Base-by-base conservation (phyloP, 2,329 filamentous ascomycete genomes). In the Piedraia hortae region DNA sequence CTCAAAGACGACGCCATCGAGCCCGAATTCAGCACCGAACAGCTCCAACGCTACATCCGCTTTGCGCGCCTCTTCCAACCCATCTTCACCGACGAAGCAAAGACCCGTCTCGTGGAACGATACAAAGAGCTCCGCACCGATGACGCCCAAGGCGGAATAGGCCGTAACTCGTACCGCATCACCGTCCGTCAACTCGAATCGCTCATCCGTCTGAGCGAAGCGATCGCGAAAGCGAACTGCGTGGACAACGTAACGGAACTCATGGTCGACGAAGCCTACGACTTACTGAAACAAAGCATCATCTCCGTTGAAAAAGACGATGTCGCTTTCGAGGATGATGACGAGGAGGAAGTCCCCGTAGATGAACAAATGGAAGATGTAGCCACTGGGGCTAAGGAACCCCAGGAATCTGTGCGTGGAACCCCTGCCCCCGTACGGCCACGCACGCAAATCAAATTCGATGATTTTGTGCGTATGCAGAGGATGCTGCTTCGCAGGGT, bases 281-380 rank as follows among this genome's bases (percentile, higher is more conserved):
- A 85, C 35, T 59, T 97, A 6, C 61, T 97, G 7, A 59, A 78
- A 18, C 80, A 91, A 47, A 85, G 73, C 45, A 97, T 97, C 43
- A 91, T 97, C 37, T 85, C 73, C 2, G 85, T 97, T 12, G 85
- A 97, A 47, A 85, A 93, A 39, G 85, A 97, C 36, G 85, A 97
- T 36, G 67, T 97, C 9, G 82, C 93, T 39, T 69, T 97, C 28
- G 77, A 90, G 23, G 78, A 80, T 3, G 70, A 73, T 10, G 62
- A 64, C 10, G 45, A 45, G 8, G 36, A 36, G 16, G n/a, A n/a
- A n/a, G n/a, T n/a, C n/a, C n/a, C n/a, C n/a, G n/a, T n/a, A n/a
- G 45, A 38, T n/a, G 12, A 8, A 10, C 44, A 26, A 27, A 51
- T 51, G 29, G 53, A 55, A 28, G 54, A 57, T 2, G 58, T 57